Evolutionary conservation across 2,329 filamentous ascomycete genomes (phyloP), one percentile per base, ranked within the genome.

Genomic region (Fusarium globosum): DNA sequence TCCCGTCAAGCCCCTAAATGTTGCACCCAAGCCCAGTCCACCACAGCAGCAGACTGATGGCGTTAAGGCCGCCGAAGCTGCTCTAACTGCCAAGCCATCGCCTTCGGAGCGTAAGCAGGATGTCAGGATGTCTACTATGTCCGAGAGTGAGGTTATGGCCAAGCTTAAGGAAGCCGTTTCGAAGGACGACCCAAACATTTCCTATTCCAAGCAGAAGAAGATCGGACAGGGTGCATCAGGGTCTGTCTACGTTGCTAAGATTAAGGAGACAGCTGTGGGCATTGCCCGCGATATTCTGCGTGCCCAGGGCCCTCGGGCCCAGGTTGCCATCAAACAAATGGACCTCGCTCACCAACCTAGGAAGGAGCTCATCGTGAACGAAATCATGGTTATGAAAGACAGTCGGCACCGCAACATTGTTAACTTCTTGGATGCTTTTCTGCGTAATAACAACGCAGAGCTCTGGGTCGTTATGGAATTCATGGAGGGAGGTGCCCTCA

Each of bases 381-480:
- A 99, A 81, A 99, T 99, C 80, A 97, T 99, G 86, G 96, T 99
- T 68, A 99, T 99, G 96, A 98, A 98, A 86, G 96, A 99, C 85
- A 97, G 94, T 86, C 94, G 95, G 81, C 96, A 99, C 83, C 92
- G 93, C 69, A 99, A 99, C 83, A 99, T 99, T 86, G 96, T 99
- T 83, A 99, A 99, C 85, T 99, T 97, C 85, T 86, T 99, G 39
- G 96, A 99, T 78, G 95, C 96, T 7, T 99, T 98, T 87, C 85
- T 99, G 80, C 94, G 96, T 79, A 97, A 98, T 82, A 96, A 96
- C 82, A 95, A 94, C 79, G 90, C 93, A 61, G 96, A 99, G 82
- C 89, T 99, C n/a, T 99, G 96, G 96, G 95, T 99, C 16, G 96
- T 99, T 59, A 97, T 99, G 96, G 96, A 99, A 85, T 99, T 95